Percentiles rank a stretch among this genome's conserved stretches.
Conservation (phyloP, 2,329 filamentous ascomycete species). For the Penicillium vulpinum region DNA sequence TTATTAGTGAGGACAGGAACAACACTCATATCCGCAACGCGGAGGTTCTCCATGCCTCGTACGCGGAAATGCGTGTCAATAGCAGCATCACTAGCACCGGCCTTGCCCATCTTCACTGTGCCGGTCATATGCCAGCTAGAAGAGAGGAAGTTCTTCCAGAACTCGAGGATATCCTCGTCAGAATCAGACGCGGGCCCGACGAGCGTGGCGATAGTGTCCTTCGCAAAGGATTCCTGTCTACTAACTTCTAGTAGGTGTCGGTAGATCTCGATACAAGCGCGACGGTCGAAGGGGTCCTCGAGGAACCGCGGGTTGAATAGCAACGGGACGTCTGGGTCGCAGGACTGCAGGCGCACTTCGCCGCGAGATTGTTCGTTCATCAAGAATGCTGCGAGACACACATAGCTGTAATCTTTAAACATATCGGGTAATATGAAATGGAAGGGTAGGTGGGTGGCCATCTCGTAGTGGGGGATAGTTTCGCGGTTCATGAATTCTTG, state of each 20-base stretch:
- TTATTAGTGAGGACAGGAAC: conserved; percentile 46
- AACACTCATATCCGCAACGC: conserved; percentile 48
- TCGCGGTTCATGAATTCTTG: conserved; percentile 49
- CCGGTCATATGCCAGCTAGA: conserved; percentile 59
- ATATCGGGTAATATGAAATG: conserved; percentile 46
- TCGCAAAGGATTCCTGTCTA: conserved; percentile 47
- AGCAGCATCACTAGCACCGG: conserved; percentile 44
- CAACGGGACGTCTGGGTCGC: conserved; percentile 53
- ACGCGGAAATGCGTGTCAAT: conserved; percentile 50
- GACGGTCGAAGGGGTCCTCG: conserved; percentile 56
- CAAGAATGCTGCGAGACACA: conserved; percentile 48
- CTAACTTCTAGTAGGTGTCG: conserved; percentile 47
- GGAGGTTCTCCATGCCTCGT: conserved; percentile 39
- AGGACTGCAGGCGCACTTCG: conserved; percentile 54
- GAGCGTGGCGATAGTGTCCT: conserved; percentile 46
- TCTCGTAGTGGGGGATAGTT: conserved; percentile 60
- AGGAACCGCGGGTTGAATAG: conserved; percentile 57
- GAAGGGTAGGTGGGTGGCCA: conserved; percentile 50
- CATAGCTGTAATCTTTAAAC: conserved; percentile 43
- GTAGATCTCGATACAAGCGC: conserved; percentile 51
- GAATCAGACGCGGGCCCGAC: conserved; percentile 49
- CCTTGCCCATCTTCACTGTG: conserved; percentile 59
- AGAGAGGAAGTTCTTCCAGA: conserved; percentile 47
- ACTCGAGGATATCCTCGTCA: conserved; percentile 56
- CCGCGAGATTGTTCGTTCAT: conserved; percentile 58